Percentiles rank a stretch among this genome's conserved stretches.
phyloP scores from a whole-genome alignment of 2,329 filamentous ascomycete genomes.

The Botrytis cinerea region DNA sequence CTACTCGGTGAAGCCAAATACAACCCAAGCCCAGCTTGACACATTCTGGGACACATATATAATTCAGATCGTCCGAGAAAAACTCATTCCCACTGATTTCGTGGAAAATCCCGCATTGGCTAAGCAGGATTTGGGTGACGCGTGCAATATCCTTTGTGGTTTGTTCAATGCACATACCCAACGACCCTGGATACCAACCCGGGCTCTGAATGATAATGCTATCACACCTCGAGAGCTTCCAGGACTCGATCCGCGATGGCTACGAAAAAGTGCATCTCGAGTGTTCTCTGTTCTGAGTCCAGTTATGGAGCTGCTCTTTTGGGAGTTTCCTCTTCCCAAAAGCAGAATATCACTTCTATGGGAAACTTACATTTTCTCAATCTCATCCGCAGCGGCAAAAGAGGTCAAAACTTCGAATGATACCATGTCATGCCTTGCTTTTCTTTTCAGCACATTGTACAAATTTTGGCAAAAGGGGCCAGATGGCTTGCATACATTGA shows the following conservation, averaged over 20 bases:
- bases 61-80: slow-evolving; percentile 59
- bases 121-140: slow-evolving; percentile 57
- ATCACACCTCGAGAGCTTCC: slow-evolving; percentile 72
- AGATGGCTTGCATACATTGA: slow-evolving; percentile 30
- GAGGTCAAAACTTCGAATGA: slow-evolving; percentile 89
- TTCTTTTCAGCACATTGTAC: slow-evolving; percentile 68
- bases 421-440: slow-evolving; percentile 75
- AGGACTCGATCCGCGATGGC: slow-evolving; percentile 81
- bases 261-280: slow-evolving; percentile 67
- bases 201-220: slow-evolving; percentile 59
- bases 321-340: slow-evolving; percentile 61
- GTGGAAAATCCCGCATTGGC: slow-evolving; percentile 42
- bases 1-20: slow-evolving; percentile 74
- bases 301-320: slow-evolving; percentile 61
- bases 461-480: slow-evolving; percentile 66
- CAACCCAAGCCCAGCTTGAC: slow-evolving; percentile 66
- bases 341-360: slow-evolving; percentile 59
- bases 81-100: slow-evolving; percentile 48
- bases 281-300: slow-evolving; percentile 65
- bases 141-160: slow-evolving; percentile 70
- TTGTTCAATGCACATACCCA: slow-evolving; percentile 61
- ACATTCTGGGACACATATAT: slow-evolving; percentile 78
- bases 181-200: slow-evolving; percentile 73
- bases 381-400: slow-evolving; percentile 71
- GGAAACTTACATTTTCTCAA: slow-evolving; percentile 60